Evolutionary conservation across 257 asterid genomes (phyloP).

Genomic region (Solanum chmielewskii): DNA sequence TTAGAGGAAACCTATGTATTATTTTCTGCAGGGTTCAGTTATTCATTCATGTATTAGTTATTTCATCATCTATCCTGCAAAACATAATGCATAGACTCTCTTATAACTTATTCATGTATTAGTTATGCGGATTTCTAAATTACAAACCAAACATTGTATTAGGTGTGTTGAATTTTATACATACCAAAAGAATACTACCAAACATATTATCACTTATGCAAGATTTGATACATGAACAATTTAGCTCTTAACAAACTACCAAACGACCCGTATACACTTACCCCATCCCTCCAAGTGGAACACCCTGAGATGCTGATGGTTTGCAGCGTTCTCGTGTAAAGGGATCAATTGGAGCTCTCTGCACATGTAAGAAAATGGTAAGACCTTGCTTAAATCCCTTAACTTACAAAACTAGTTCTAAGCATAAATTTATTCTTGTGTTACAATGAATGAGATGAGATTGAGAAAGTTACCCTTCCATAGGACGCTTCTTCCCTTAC

Average conservation of each 20-base stretch:
- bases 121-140: neutral
- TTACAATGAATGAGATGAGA: neutral
- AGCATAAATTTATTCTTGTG: neutral
- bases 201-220: neutral
- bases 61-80: neutral
- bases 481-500: slow-evolving; percentile 95
- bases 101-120: neutral
- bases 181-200: neutral
- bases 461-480: slow-evolving; percentile 65
- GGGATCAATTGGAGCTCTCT: slow-evolving; percentile 99
- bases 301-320: slow-evolving; percentile 96
- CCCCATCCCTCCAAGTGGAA: slow-evolving; percentile 99
- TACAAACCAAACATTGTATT: neutral
- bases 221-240: neutral
- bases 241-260: neutral
- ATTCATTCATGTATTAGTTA: neutral
- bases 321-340: slow-evolving; percentile 80
- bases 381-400: neutral
- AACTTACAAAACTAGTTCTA: neutral
- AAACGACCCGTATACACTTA: slow-evolving; percentile 15
- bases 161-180: neutral
- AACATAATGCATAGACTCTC: neutral
- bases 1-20: neutral
- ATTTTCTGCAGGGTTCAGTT: neutral
- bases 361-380: slow-evolving; percentile 4